Base-by-base conservation (phyloP, 1,284 basidiomycete species). In the Athelia psychrophila region DNA sequence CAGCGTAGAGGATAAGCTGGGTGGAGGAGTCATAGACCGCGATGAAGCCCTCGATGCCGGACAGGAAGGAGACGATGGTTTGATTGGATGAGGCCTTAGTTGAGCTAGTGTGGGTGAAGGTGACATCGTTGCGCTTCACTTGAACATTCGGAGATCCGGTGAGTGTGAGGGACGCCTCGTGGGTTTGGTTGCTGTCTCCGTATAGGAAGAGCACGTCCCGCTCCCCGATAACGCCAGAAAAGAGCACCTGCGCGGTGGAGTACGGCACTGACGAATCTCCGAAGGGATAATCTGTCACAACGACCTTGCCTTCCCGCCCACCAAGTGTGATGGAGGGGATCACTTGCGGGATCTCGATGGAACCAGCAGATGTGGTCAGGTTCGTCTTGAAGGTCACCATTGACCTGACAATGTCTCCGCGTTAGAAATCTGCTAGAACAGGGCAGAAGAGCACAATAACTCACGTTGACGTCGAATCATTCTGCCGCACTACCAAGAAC, bases 401-500 rank as follows among this genome's bases (percentile, higher is more conserved):
- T 4, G 65, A 72, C 6, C 85, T 86, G 55, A 15, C 49, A 19
- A n/a, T n/a, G 33, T n/a, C n/a, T n/a, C n/a, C n/a, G n/a, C n/a
- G n/a, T n/a, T n/a, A 30, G 13, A 13, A 30, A 30, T 30, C 13
- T 30, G 27, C 13, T 13, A 30, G 13, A 6, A 13, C 27, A 30
- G 27, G 27, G 27, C 5, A 30, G 13, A 30, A 30, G 6, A 13
- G 13, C 27, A 13, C 6, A 13, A 30, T 24, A 15, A 66, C 83
- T 63, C 54, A 88, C 88, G 73, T 81, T 2, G 86, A 85, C 1
- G 79, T 82, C 5, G 86, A 86, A 62, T 83, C 72, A 2, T 62
- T 70, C 58, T 93, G 88, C 6, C 91, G 76, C 15, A 78, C 75
- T 50, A 93, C 77, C 60, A 85, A 89, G 67, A 91, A 93, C 2